Evolutionary conservation across 1,284 basidiomycete genomes (phyloP), one percentile per base, ranked within the genome.

Genomic region (Boletus semigastroideus): DNA sequence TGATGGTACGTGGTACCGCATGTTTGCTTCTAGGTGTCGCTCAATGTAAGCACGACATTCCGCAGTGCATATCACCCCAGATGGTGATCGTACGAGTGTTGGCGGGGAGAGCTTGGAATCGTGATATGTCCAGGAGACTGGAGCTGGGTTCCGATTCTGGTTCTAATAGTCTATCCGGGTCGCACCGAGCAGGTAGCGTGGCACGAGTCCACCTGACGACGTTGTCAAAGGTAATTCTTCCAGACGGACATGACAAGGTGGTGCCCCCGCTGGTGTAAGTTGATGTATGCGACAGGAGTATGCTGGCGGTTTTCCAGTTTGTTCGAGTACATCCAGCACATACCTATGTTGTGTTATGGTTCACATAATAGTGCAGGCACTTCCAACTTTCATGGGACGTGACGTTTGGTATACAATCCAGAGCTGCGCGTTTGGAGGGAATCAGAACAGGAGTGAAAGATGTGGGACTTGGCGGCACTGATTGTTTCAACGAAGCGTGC

Each of bases 21-120:
- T 6, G 16, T 25, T 25, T 25, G 5, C 2, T 33, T 16, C 33
- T 16, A 8, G 5, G 7, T 2, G 2, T 7, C 6, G 8, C 30
- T 20, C n/a, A 12, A 11, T 11, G 9, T 33, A 7, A 38, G 4
- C 8, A 4, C 2, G 19, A 38, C 19, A 20, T 6, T 10, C 11
- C 11, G 3, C 25, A 68, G 63, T 63, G 60, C 17, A 62, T 64
- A 52, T 68, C 66, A 17, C 66, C 63, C 0, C 66, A 68, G 39
- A 46, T 65, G 41, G 31, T 68, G 17, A 66, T 67, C 36, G 53
- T 66, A 17, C 53, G 59, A 16, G 54, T 64, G 6, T 46, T 59
- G 36, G 17, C 16, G 28, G 60, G 62, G 25, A 56, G 42, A n/a
- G 60, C 58, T 25, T 52, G 54, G 57, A 36, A 47, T 16, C 30